Base-by-base conservation (phyloP, 176 grass and related monocot genomes). In the Urochloa ruziziensis region DNA sequence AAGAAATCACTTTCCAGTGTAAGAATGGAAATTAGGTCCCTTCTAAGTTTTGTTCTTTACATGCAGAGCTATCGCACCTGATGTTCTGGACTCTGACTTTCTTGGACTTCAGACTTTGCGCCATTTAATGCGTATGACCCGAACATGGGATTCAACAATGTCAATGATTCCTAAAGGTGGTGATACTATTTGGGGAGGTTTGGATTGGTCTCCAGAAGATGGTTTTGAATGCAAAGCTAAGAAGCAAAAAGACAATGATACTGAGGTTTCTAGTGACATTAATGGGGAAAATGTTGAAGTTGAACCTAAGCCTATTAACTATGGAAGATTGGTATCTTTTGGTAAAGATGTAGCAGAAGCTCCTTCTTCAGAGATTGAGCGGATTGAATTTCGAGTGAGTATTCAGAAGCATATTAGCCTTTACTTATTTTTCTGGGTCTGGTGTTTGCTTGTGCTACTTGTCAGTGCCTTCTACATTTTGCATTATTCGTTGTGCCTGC, bases 101-200 rank as follows among this genome's bases (percentile, higher is more conserved):
- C 89, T 99, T 66, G 91, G 96, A 46, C 80, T 94, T 84, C 96
- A 99, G 35, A 99, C 96, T 10, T 88, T 99, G 70, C 93, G 91
- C 2, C 96, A 99, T 79, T 90, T 99, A 69, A 99, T 99, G 93
- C 89, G 93, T 46, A 99, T 99, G 96, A 99, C 89, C 49, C 93
- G 96, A 15, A 99, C 96, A 79, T 99, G 96, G 96, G 96, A 99
- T 82, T 93, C 96, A 61, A 96, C 93, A 63, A 99, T 99, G 91
- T 99, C 96, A 63, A 99, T 99, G 96, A 78, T 99, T 63, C 96
- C 96, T 60, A 99, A 94, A 91, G 96, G 96, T n/a, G 96, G 96
- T 17, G 96, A 99, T 30, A 96, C 91, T 59, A 99, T 99, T 83
- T 99, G 96, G 96, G 96, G 96, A 72, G 85, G 62, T 85, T 77